phyloP scores from a whole-genome alignment of 2,329 filamentous ascomycete genomes.

The Colletotrichum sp. region DNA sequence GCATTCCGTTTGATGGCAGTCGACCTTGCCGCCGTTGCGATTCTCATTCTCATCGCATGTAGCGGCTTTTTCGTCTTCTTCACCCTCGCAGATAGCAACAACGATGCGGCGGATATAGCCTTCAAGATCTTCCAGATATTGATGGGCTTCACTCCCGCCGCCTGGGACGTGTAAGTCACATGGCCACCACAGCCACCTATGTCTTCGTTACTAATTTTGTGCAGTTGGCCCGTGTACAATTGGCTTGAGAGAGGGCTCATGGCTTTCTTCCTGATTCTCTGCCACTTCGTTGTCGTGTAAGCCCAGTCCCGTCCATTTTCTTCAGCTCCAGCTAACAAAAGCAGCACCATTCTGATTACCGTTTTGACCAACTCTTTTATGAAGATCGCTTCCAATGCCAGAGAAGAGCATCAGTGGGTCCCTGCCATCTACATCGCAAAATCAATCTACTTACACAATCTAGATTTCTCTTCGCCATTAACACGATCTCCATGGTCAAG shows the following conservation, averaged over 20 bases:
- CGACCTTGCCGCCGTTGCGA: slow-evolving; percentile 83
- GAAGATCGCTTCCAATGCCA: slow-evolving; percentile 90
- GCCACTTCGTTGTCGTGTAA: slow-evolving; percentile 89
- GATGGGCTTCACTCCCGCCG: slow-evolving; percentile 95
- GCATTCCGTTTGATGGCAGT: slow-evolving; percentile 94
- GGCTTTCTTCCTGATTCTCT: slow-evolving; percentile 87
- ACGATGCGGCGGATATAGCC: slow-evolving; percentile 76
- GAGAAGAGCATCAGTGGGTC: slow-evolving; percentile 80
- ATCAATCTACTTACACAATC: slow-evolving; percentile 27
- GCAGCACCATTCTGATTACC: slow-evolving; percentile 85
- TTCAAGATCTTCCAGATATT: slow-evolving; percentile 93
- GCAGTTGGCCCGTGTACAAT: slow-evolving; percentile 76
- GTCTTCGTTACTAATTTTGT: background rate
- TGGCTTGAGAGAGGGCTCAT: slow-evolving; percentile 77
- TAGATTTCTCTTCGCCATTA: slow-evolving; percentile 90
- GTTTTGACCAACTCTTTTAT: slow-evolving; percentile 98
- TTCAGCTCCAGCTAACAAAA: background rate
- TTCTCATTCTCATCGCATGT: slow-evolving; percentile 85
- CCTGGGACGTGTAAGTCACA: slow-evolving; percentile 79
- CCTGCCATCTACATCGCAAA: slow-evolving; percentile 8
- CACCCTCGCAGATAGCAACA: slow-evolving; percentile 76
- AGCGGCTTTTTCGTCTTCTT: slow-evolving; percentile 97
- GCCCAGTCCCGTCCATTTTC: slow-evolving; percentile 26
- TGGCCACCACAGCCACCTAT: background rate
- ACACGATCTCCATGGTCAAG: slow-evolving; percentile 97